Evolutionary conservation across 352 stramenopile species (phyloP).

Genomic region (Globisporangium uncinulatum): DNA sequence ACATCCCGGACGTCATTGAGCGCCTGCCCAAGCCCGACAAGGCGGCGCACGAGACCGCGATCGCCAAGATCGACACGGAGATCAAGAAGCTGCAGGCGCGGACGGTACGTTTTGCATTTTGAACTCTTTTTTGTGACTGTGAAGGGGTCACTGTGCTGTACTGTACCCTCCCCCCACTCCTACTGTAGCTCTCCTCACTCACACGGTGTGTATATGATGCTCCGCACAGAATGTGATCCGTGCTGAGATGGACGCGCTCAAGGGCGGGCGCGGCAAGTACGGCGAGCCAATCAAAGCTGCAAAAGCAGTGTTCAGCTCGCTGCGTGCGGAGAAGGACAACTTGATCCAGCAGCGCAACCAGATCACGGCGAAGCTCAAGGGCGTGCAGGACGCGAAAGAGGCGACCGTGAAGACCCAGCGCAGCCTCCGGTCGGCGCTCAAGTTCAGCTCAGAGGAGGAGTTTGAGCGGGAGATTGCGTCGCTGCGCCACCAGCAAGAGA

Average conservation of each 20-base stretch:
- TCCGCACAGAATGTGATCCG: constrained; percentile 40
- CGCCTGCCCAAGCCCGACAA: constrained; percentile 86
- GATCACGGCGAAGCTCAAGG: constrained; percentile 74
- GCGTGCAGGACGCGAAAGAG: constrained; percentile 82
- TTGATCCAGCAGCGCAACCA: constrained; percentile 83
- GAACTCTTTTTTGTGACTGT: not conserved
- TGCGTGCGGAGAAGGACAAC: constrained; percentile 81
- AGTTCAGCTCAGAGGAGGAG: constrained; percentile 85
- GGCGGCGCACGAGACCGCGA: constrained; percentile 82
- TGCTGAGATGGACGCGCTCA: constrained; percentile 74
- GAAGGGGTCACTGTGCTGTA: not conserved
- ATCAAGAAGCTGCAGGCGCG: constrained; percentile 93
- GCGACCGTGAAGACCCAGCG: constrained; percentile 65
- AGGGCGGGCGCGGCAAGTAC: constrained; percentile 75
- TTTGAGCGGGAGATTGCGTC: constrained; percentile 90
- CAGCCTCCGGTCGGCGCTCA: constrained; percentile 59
- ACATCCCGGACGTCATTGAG: constrained; percentile 77
- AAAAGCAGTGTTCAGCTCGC: constrained; percentile 79
- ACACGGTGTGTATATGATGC: not conserved
- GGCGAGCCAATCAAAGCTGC: constrained; percentile 83
- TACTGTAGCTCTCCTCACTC: not conserved
- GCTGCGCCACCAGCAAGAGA: constrained; percentile 91
- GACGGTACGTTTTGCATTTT: constrained; percentile 23
- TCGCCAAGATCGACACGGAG: constrained; percentile 78
- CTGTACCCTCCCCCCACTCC: not conserved